Base-by-base conservation (phyloP, 495 filamentous ascomycete species). In the Penicillium mononematosum region DNA sequence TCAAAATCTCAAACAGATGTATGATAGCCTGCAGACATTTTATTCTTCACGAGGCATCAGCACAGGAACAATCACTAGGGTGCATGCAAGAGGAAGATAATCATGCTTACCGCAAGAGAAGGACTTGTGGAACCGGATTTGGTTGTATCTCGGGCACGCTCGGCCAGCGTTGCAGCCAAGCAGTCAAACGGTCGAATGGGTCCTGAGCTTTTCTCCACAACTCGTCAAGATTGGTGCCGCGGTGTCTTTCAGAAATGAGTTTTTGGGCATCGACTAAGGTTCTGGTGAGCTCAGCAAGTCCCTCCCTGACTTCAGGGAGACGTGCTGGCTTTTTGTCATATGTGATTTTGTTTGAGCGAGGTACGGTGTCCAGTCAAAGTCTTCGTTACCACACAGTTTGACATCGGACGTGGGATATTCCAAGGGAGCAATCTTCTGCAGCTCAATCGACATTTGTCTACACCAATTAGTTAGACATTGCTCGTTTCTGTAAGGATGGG, bases 331-430 rank as follows among this genome's bases (percentile, higher is more conserved):
- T 67, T 17, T 62, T 57, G 19, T 48, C 11, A 55, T 65, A 70
- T 4, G 63, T 63, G n/a, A 64, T 54, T 8, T 74, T 62, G 31
- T 72, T 74, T 12, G 64, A 69, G n/a, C 66, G 69, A 41, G 74
- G 53, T 78, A 78, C 3, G 75, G 70, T 6, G 32, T 63, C 75
- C 75, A 78, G 4, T 61, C 42, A 31, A 67, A 58, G 43, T 65
- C 61, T 34, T 67, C 34, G 22, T 61, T 52, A 25, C 65, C 61
- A 41, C 44, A 58, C 19, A 45, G 14, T 19, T 62, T 53, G n/a
- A 68, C 55, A 14, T 47, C 50, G n/a, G 25, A 63, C 22, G 56
- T 58, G 4, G 74, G 72, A 20, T 27, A 55, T 3, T 19, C 48
- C 25, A 73, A 56, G 24, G 65, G 62, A 16, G 63, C 39, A 3